Base-by-base conservation (phyloP, 805 yeast species). In the Isabelozyma heimii region DNA sequence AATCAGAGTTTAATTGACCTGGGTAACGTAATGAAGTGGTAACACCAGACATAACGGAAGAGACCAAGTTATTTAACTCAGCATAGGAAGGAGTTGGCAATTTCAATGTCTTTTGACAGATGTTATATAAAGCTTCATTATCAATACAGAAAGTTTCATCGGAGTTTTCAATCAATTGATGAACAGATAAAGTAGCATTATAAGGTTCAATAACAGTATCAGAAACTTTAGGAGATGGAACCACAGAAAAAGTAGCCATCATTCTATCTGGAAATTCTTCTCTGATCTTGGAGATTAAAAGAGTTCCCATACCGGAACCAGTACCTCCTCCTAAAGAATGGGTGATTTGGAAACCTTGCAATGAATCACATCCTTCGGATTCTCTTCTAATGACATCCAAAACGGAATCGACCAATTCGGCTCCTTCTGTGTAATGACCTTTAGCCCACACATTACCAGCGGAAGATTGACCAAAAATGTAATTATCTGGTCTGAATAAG, bases 401-500 rank as follows among this genome's bases (percentile, higher is more conserved):
- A 16, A 91, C 96, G 20, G 90, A 81, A 63, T 91, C 97, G 40
- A 89, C 91, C 56, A 91, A 79, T 76, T 91, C 97, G 4, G 97
- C 96, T 60, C 97, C 97, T 71, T 91, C 97, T 37, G 97, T 91
- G 77, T 91, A 91, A 73, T 88, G 94, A 65, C 97, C 97, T 70
- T 90, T 91, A 48, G 97, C 97, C 97, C 97, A 91, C 60, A 89
- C 95, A 64, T 91, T 91, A 61, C 97, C 97, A 1, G 97, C 97
- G 26, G 96, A 88, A 27, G 91, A 82, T 70, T 89, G 95, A 44
- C 97, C 97, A 63, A 83, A 87, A 54, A 91, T 87, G 61, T 82
- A 84, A 74, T 90, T 90, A 67, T 91, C 97, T 28, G 97, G 97
- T 72, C 97, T 87, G 72, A 89, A 91, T 57, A 91, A 75, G 65